Evolutionary conservation across 2,329 filamentous ascomycete genomes (phyloP).

Genomic region (Epichloe amarillans): DNA sequence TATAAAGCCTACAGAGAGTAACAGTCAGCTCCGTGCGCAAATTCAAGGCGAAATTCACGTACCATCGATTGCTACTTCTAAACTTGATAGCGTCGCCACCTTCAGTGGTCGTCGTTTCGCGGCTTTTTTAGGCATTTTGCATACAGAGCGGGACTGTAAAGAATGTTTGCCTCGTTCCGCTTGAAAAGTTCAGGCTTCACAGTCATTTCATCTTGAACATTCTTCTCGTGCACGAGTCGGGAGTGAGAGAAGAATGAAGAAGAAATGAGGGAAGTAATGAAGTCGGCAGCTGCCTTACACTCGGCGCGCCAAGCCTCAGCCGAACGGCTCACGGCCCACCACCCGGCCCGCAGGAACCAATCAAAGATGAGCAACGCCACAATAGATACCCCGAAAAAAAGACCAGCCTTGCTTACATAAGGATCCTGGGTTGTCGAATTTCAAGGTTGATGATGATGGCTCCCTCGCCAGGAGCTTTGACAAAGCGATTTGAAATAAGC

Average conservation of each 20-base stretch:
- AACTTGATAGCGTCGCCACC: not conserved
- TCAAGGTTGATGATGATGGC: slow-evolving; percentile 3
- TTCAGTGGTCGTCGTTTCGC: not conserved
- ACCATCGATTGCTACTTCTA: slow-evolving; percentile 15
- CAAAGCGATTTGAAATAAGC: slow-evolving; percentile 6
- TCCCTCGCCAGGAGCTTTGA: not conserved
- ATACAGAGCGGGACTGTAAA: not conserved
- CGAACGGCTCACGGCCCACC: slow-evolving; percentile 8
- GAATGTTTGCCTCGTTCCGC: not conserved
- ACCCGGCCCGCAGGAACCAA: not conserved
- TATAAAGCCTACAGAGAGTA: slow-evolving; percentile 11
- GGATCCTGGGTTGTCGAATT: slow-evolving; percentile 14
- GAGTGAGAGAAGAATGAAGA: not conserved
- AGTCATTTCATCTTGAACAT: not conserved
- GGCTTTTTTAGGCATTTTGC: slow-evolving; percentile 5
- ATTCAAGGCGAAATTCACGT: slow-evolving; percentile 3
- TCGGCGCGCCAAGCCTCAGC: slow-evolving; percentile 7
- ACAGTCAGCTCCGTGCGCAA: not conserved
- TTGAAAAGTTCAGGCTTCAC: not conserved
- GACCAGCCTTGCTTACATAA: slow-evolving; percentile 22
- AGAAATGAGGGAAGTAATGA: not conserved
- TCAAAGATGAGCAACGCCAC: slow-evolving; percentile 7
- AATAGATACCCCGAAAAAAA: not conserved
- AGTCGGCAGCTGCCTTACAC: not conserved
- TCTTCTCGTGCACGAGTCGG: not conserved